A percentile compares a stretch with the other conserved stretches of the same genome.
phyloP scores from a whole-genome alignment of 768 basidiomycete species.

The Podaxis rugospora region DNA sequence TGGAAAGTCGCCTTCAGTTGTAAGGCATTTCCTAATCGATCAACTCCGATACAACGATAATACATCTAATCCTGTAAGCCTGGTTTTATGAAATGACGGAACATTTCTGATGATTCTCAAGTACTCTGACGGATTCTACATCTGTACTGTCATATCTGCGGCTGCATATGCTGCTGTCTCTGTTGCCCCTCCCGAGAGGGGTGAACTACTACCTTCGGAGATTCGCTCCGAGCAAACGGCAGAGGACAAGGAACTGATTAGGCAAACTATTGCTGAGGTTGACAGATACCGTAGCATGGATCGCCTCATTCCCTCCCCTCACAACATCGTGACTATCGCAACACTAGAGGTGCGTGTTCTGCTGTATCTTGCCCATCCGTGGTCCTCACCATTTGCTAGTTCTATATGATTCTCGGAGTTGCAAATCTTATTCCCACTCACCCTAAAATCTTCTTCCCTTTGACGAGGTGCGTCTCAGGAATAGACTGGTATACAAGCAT shows the following conservation, averaged over 20 bases:
- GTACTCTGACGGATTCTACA: slow-evolving; percentile 91
- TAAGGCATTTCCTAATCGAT: slow-evolving; percentile 86
- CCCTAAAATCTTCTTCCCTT: slow-evolving; percentile 73
- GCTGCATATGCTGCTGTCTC: slow-evolving; percentile 79
- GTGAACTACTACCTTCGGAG: slow-evolving; percentile 70
- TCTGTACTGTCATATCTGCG: slow-evolving; percentile 80
- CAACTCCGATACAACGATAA: slow-evolving; percentile 96
- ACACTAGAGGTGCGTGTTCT: slow-evolving; percentile 72
- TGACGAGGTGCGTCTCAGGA: slow-evolving; percentile 65
- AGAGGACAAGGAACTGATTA: slow-evolving; percentile 67
- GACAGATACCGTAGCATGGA: slow-evolving; percentile 95
- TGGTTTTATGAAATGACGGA: neutral
- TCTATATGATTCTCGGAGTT: slow-evolving; percentile 71
- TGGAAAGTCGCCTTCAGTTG: slow-evolving; percentile 81
- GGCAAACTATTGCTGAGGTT: slow-evolving; percentile 74
- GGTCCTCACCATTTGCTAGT: slow-evolving; percentile 38
- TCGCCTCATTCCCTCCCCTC: slow-evolving; percentile 87
- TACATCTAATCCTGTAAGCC: slow-evolving; percentile 76
- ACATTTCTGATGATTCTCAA: slow-evolving; percentile 23
- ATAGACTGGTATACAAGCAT: neutral
- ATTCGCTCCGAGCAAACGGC: slow-evolving; percentile 58
- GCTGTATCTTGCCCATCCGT: neutral
- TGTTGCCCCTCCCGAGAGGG: slow-evolving; percentile 72
- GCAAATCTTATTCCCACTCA: slow-evolving; percentile 78
- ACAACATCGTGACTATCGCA: slow-evolving; percentile 90